Evolutionary conservation across 371 early-diverging fungal genomes (phyloP), one percentile per base, ranked within the genome.

Genomic region (Pancytospora epiphaga): DNA sequence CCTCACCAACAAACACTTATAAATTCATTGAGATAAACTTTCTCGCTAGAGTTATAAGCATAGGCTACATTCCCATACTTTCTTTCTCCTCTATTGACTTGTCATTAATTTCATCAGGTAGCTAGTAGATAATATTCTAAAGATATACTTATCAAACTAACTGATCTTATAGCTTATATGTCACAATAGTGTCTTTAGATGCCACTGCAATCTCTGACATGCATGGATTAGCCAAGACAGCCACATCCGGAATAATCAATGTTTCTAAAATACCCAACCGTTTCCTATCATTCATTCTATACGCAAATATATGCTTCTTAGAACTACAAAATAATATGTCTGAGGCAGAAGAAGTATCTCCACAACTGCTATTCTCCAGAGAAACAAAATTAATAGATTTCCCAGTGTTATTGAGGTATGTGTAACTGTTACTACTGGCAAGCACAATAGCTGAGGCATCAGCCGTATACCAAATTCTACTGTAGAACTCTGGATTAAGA

Each of bases 311-410:
- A n/a, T 50, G 38, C 18, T 62, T 73, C 32, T 19, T 34, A 22
- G 51, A 32, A 12, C 43, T 27, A 37, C 69, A 69, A 18, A 73
- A 29, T 22, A 73, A 51, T 18, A 57, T 37, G n/a, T 58, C 38
- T 43, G 70, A 60, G 43, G 60, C 69, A 22, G 60, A 47, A 0
- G 64, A 61, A 25, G 52, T 54, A 54, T 58, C 69, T 12, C 69
- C 69, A 2, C 22, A 32, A 12, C 60, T 47, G 1, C 34, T 34
- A 29, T 43, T 52, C 38, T 73, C 74, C 19, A 73, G 29, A 29
- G 12, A n/a, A 18, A 73, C 1, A n/a, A 32, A 19, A 4, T 18
- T 64, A 19, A 22, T 63, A 37, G 30, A 30, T 25, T 50, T 1
- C n/a, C 74, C 74, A 6, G 60, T 39, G 19, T 25, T 3, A 33